Evolutionary conservation across 805 yeast genomes (phyloP).

Genomic region (Myxozyma nipponensis): DNA sequence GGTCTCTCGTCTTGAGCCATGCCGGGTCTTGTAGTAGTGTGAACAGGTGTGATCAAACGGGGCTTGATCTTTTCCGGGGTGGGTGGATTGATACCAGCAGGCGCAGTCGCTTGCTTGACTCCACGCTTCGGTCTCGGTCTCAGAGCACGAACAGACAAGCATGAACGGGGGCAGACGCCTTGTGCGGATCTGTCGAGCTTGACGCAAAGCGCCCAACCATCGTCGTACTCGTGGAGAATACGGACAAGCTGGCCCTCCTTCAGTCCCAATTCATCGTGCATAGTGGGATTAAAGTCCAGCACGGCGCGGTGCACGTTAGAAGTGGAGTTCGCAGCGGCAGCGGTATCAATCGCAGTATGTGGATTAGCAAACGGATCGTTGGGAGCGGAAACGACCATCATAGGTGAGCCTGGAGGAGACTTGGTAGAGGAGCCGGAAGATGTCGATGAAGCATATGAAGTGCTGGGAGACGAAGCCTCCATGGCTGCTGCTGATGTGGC

Average conservation of each 20-base stretch:
- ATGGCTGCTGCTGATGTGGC: not conserved
- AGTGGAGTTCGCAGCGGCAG: constrained; percentile 14
- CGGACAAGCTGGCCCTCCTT: constrained; percentile 30
- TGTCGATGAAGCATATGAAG: constrained; percentile 10
- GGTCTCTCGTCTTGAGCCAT: constrained; percentile 12
- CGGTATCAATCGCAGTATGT: constrained; percentile 1
- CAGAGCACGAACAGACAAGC: constrained; percentile 23
- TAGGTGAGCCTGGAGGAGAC: constrained; percentile 9
- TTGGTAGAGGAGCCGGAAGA: constrained; percentile 4
- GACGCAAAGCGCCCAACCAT: constrained; percentile 31
- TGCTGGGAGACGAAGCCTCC: constrained; percentile 1
- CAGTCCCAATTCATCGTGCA: constrained; percentile 31
- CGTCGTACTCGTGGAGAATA: constrained; percentile 31
- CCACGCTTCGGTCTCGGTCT: constrained; percentile 28
- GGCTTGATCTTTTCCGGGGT: constrained; percentile 1
- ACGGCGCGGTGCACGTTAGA: constrained; percentile 29
- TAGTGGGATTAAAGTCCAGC: constrained; percentile 29
- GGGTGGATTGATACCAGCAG: not conserved
- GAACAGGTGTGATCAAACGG: constrained; percentile 10
- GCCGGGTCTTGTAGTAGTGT: constrained; percentile 1
- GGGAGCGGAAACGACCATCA: constrained; percentile 11
- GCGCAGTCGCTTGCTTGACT: constrained; percentile 4
- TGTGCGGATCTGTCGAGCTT: constrained; percentile 27
- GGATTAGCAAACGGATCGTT: constrained; percentile 5
- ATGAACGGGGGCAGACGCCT: constrained; percentile 27